Conservation (phyloP, 1,139 yeast genomes). For the Saccharomycopsis crataegensis region DNA sequence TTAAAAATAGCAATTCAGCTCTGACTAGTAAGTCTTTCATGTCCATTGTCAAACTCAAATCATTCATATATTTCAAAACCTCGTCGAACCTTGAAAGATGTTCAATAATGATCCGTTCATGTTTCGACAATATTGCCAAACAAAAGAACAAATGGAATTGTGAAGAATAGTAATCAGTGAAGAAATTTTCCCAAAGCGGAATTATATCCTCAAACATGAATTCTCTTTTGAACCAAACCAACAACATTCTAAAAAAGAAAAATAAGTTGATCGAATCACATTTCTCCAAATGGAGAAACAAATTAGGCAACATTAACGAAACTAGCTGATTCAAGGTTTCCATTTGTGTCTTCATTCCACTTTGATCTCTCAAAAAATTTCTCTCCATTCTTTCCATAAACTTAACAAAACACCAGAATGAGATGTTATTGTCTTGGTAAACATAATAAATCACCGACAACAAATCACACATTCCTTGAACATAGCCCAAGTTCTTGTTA, state of each 20-base stretch:
- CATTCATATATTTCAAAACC: conserved; percentile 87
- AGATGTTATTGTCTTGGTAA: conserved; percentile 66
- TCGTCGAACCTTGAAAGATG: conserved; percentile 80
- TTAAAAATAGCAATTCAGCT: conserved; percentile 72
- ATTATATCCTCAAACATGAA: conserved; percentile 74
- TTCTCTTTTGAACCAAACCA: conserved; percentile 95
- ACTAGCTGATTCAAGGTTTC: conserved; percentile 72
- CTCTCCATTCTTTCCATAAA: conserved; percentile 96
- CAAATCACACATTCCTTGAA: conserved; percentile 96
- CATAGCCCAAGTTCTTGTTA: conserved; percentile 82
- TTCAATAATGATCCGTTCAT: conserved; percentile 69
- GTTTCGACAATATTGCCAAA: conserved; percentile 77
- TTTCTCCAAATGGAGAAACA: conserved; percentile 73
- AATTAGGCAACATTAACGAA: conserved; percentile 80
- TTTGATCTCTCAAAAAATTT: conserved; percentile 82
- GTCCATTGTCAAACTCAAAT: conserved; percentile 68
- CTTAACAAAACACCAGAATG: conserved; percentile 84
- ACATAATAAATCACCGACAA: conserved; percentile 79
- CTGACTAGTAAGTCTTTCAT: conserved; percentile 69
- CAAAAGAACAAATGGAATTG: conserved; percentile 87
- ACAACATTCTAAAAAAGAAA: conserved; percentile 88
- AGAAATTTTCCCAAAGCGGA: conserved; percentile 81
- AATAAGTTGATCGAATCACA: conserved; percentile 88
- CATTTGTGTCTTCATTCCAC: conserved; percentile 90
- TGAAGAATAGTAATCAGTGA: conserved; percentile 80